Base-by-base conservation (phyloP, 2,329 filamentous ascomycete genomes). In the Penicillium griseofulvum region DNA sequence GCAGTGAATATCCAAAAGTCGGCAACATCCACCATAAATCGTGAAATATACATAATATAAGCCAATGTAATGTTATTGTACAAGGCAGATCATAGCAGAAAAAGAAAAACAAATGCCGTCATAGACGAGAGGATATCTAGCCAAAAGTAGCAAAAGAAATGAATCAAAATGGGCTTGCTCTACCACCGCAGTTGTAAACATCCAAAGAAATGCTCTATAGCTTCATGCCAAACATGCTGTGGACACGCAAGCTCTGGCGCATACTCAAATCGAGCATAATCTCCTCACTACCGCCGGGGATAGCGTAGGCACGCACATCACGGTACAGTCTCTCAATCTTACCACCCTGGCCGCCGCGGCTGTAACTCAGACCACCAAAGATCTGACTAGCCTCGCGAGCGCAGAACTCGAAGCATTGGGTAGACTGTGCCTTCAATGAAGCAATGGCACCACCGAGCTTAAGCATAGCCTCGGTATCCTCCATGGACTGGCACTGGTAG, bases 261-360 rank as follows among this genome's bases (percentile, higher is more conserved):
- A 99, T 96, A 77, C 90, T 96, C 69, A 99, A 76, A 74, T 99
- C 94, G 63, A 97, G 80, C 94, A 99, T 99, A 63, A 99, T 99
- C 83, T 99, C 94, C 79, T 99, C 93, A 63, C 87, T 91, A 24
- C 94, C 94, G 68, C 94, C 94, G 3, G 94, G 94, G 65, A 99
- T 93, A 59, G 94, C 93, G 74, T 99, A 97, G 0, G 94, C 94
- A 65, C 94, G 84, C 16, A 97, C 94, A 74, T 99, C 94, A 60
- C 94, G 84, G 76, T 97, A 97, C 67, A 99, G 78, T 57, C 94
- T 80, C 84, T 99, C 94, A 49, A 97, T 85, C 84, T 97, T 97
- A 56, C 86, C 93, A 58, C 94, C 94, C 79, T 97, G 94, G 16
- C 94, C 94, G 53, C 94, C 94, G 41, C 93, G 85, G 56, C 87